Percentiles rank a stretch among this genome's conserved stretches.
phyloP scores from a whole-genome alignment of 371 early-diverging fungal genomes.

The Circinella minor region DNA sequence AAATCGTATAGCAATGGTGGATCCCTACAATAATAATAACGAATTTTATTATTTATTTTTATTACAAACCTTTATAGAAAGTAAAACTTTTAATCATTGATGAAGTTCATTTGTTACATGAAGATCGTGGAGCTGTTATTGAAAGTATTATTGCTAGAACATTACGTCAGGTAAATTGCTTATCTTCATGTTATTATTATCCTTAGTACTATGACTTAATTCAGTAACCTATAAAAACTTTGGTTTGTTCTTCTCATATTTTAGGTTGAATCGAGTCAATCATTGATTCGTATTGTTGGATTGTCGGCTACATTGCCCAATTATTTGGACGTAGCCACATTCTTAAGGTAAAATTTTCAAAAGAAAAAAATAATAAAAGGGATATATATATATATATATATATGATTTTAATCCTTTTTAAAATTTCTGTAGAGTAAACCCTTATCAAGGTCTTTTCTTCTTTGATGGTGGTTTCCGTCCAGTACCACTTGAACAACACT shows the following conservation, averaged over 20 bases:
- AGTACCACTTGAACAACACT: conserved; percentile 95
- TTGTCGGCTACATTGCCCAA: conserved; percentile 99
- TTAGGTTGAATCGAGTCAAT: conserved; percentile 87
- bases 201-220: not conserved
- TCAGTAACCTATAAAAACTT: not conserved
- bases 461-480: conserved; percentile 97
- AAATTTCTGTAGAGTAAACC: conserved; percentile 72
- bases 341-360: conserved; percentile 66
- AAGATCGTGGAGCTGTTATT: conserved; percentile 98
- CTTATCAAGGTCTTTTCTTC: conserved; percentile 90
- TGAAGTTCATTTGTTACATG: conserved; percentile 99
- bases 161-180: conserved; percentile 68
- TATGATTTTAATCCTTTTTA: not conserved
- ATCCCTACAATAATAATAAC: too few species aligned
- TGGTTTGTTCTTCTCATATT: not conserved
- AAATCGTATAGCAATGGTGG: too few species aligned
- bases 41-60: not conserved
- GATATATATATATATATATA: not conserved
- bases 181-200: not conserved
- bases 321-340: conserved; percentile 95
- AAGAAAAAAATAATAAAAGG: not conserved
- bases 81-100: conserved; percentile 96
- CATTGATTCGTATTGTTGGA: conserved; percentile 97
- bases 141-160: conserved; percentile 98
- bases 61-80: conserved; percentile 34